These are phyloP conservation scores for Sanghuangporus baumii DNA, from an alignment of 1,284 basidiomycete genomes.

Conservation along the genomic window DNA sequence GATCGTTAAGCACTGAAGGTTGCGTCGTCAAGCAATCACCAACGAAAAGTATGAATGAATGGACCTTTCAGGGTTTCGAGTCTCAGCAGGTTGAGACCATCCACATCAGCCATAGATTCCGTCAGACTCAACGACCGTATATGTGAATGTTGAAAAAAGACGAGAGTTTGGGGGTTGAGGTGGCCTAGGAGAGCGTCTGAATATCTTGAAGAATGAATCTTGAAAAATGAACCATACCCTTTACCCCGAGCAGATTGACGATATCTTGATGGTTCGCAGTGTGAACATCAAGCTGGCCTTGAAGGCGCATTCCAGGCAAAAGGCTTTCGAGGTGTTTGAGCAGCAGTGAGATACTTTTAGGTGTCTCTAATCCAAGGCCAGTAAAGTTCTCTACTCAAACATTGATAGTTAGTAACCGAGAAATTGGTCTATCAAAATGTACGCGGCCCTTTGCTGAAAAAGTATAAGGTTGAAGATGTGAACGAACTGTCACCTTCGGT, in stretches of 20 bases:
- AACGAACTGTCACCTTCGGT: not conserved
- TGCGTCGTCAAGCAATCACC: not conserved
- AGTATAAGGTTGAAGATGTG: not conserved
- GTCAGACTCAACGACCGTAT: conserved; percentile 36
- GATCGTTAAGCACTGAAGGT: conserved; percentile 41
- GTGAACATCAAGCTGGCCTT: conserved; percentile 2
- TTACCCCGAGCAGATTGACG: conserved; percentile 9
- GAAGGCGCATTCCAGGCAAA: conserved; percentile 1
- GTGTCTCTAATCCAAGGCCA: not conserved
- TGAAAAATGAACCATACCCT: conserved; percentile 6
- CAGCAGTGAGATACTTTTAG: not conserved
- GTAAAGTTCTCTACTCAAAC: not conserved
- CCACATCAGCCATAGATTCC: conserved; percentile 40
- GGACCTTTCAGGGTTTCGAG: conserved; percentile 40
- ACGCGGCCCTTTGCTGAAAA: not conserved
- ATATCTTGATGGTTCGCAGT: conserved; percentile 14
- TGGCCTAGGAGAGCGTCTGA: conserved; percentile 29
- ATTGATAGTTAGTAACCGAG: not conserved
- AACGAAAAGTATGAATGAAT: conserved; percentile 9
- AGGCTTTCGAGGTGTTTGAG: conserved; percentile 6
- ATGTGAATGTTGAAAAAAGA: conserved; percentile 34
- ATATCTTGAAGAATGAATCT: not conserved
- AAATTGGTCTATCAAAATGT: not conserved
- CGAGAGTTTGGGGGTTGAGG: conserved; percentile 34
- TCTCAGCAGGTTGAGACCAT: conserved; percentile 42